Evolutionary conservation across 805 yeast species (phyloP), one percentile per base, ranked within the genome.

Genomic region (Starmerella apicola): DNA sequence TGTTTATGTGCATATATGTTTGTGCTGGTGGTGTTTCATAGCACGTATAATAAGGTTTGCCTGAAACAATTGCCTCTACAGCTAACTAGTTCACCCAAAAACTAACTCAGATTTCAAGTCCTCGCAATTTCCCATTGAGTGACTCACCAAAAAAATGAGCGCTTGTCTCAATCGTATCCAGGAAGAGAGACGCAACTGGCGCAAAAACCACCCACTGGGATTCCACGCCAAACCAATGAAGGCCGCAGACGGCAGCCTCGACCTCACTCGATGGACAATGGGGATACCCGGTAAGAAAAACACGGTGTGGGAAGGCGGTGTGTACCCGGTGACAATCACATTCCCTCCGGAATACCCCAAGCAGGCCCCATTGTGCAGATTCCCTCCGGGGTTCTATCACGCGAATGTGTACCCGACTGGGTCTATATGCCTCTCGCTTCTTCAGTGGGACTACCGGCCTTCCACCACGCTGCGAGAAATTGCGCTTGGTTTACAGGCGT

Each of bases 361-460:
- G 7, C 88, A 88, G 59, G 97, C 98, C 1, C 97, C 97, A 30
- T 85, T 84, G 55, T 85, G 94, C 43, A 75, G 72, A 62, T 85
- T 91, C 51, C 94, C 95, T 2, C 72, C 77, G 2, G 82, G 81
- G 0, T 91, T 91, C 54, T 91, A 85, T 63, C 99, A 91, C 61
- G 98, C 99, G 12, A 91, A 91, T 54, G 88, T 91, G 9, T 91
- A 91, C 54, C 99, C 99, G 1, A 81, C 94, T 41, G 99, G 99
- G 2, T 88, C 97, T 1, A 78, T 91, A 27, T 91, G 99, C 62
- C 70, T 91, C 34, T 78, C 93, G 39, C 86, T 91, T 39, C 67
- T 91, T 55, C 91, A 91, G 34, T 93, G 85, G 60, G 97, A 84
- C 60, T 91, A 98, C 98, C 74, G 95, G 55, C 98, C 99, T 1